These are phyloP conservation scores for Emmonsiellopsis sp. DNA, from an alignment of 2,329 filamentous ascomycete genomes.

Conservation along the genomic window DNA sequence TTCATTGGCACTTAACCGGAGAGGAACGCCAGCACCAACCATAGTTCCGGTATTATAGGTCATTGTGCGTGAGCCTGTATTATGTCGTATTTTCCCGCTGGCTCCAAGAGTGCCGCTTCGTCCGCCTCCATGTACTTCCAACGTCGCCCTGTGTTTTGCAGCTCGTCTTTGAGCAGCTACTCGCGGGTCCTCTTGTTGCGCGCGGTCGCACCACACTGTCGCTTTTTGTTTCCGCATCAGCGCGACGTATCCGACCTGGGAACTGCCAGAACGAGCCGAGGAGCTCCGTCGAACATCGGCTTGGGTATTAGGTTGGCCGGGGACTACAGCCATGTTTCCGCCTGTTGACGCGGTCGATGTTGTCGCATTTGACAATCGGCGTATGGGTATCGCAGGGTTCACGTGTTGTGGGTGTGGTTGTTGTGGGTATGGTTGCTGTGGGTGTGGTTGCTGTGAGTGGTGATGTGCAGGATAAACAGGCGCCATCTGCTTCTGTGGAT, in stretches of 20 bases:
- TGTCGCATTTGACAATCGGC: slow-evolving; percentile 31
- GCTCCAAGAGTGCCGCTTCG: slow-evolving; percentile 56
- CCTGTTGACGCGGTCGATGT: slow-evolving; percentile 32
- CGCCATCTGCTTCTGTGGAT: slow-evolving; percentile 5
- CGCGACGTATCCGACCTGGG: slow-evolving; percentile 76
- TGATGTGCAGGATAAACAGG: slow-evolving; percentile 7
- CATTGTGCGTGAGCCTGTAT: slow-evolving; percentile 71
- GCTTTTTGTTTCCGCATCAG: slow-evolving; percentile 95
- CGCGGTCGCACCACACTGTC: slow-evolving; percentile 94
- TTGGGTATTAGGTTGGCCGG: slow-evolving; percentile 17
- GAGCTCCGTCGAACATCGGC: slow-evolving; percentile 57
- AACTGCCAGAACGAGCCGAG: slow-evolving; percentile 63
- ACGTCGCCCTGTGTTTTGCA: slow-evolving; percentile 75
- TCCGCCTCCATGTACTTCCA: slow-evolving; percentile 63
- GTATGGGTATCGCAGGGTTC: slow-evolving; percentile 11
- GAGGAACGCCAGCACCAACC: slow-evolving; percentile 70
- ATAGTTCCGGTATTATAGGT: slow-evolving; percentile 71
- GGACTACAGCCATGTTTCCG: slow-evolving; percentile 16
- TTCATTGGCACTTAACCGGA: slow-evolving; percentile 89
- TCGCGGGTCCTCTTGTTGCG: slow-evolving; percentile 84
- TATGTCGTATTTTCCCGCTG: slow-evolving; percentile 75
- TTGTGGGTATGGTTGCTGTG: background rate
- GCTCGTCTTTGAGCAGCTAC: slow-evolving; percentile 72
- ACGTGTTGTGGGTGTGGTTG: background rate
- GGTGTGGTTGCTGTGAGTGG: background rate